phyloP scores from a whole-genome alignment of 1,284 basidiomycete genomes.

The Moesziomyces aphidis region DNA sequence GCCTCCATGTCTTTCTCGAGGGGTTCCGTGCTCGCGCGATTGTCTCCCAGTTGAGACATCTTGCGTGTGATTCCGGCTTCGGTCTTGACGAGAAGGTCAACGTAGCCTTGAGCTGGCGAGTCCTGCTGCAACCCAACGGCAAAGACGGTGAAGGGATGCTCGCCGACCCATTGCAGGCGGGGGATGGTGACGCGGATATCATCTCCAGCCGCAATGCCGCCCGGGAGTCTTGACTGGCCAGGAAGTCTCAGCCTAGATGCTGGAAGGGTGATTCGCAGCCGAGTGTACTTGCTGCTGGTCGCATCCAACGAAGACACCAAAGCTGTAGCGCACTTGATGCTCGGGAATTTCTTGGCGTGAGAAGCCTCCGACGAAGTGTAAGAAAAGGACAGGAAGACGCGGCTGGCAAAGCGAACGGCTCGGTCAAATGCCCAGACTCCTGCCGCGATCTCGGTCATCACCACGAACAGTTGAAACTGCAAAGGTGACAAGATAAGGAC shows the following conservation, averaged over 20 bases:
- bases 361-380: constrained; percentile 3
- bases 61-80: constrained; percentile 46
- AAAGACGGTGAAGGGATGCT: constrained; percentile 56
- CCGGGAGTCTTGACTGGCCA: constrained; percentile 6
- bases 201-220: constrained; percentile 36
- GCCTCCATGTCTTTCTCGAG: constrained; percentile 17
- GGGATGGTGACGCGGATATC: constrained; percentile 48
- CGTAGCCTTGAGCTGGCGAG: constrained; percentile 15
- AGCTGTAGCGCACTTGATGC: constrained; percentile 16
- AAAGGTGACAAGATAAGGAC: too few species aligned
- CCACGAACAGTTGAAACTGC: constrained; percentile 31
- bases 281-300: constrained; percentile 6
- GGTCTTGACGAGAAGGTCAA: constrained; percentile 41
- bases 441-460: constrained; percentile 37
- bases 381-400: constrained; percentile 27
- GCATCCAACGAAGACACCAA: constrained; percentile 8
- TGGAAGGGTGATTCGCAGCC: constrained; percentile 38
- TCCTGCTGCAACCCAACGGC: constrained; percentile 8
- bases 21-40: background rate
- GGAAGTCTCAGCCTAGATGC: constrained; percentile 17
- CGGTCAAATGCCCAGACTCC: constrained; percentile 48
- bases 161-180: constrained; percentile 38
- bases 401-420: constrained; percentile 24
- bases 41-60: constrained; percentile 8
- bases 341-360: background rate